These are phyloP conservation scores for Russula dissimulans DNA, from an alignment of 768 basidiomycete species.

Conservation along the genomic window DNA sequence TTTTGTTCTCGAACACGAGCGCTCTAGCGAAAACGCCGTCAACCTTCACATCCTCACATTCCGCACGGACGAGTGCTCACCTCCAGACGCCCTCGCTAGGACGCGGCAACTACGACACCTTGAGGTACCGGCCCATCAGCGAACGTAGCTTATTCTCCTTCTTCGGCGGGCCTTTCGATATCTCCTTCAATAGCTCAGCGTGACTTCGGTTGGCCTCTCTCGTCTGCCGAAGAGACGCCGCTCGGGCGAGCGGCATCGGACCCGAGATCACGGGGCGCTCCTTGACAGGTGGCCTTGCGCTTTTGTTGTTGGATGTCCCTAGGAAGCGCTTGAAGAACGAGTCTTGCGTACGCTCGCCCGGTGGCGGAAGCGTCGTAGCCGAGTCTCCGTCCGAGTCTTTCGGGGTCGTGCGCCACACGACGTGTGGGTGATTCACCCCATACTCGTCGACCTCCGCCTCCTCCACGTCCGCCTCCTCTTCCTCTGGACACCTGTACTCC, in stretches of 20 bases:
- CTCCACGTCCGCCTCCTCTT: background rate
- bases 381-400: conserved; percentile 16
- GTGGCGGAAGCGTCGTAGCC: conserved; percentile 22
- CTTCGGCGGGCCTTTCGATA: conserved; percentile 12
- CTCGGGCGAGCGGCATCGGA: conserved; percentile 25
- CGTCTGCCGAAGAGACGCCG: conserved; percentile 16
- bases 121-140: conserved; percentile 20
- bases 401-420: conserved; percentile 3
- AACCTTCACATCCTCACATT: conserved; percentile 5
- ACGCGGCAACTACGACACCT: conserved; percentile 10
- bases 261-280: conserved; percentile 27
- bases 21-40: background rate
- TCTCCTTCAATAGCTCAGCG: conserved; percentile 11
- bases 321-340: conserved; percentile 22
- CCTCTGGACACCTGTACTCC: conserved; percentile 11
- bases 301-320: conserved; percentile 16
- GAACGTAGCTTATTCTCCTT: conserved; percentile 26
- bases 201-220: conserved; percentile 15
- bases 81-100: conserved; percentile 1
- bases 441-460: background rate
- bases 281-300: background rate
- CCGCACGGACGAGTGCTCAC: conserved; percentile 1
- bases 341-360: conserved; percentile 18
- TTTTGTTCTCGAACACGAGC: background rate
- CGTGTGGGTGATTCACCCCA: background rate